Conservation (phyloP, 331 rosid species). For the Stylosanthes scabra region DNA sequence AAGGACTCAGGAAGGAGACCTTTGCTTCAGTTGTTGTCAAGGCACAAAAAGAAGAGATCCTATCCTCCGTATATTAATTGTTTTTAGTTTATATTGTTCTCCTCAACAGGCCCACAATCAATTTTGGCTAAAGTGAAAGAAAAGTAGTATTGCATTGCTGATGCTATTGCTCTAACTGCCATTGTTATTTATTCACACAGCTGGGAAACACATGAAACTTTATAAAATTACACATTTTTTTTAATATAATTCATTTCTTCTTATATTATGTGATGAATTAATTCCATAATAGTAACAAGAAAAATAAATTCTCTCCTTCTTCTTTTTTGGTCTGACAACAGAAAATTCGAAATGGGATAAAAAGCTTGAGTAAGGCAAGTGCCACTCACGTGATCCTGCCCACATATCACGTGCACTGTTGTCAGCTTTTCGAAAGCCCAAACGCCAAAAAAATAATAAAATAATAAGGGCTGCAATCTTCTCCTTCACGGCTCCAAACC, state of each 20-base stretch:
- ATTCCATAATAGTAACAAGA: too few relatives aligned
- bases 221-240: neutral
- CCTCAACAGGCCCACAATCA: slow-evolving; percentile 6
- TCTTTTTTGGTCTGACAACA: neutral
- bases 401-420: slow-evolving; percentile 39
- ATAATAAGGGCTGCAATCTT: neutral
- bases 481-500: neutral
- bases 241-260: neutral
- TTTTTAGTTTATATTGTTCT: too few relatives aligned
- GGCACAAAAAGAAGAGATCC: neutral
- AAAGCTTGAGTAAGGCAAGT: neutral
- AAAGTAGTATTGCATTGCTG: slow-evolving; percentile 4
- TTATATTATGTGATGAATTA: too few relatives aligned
- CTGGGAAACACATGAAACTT: neutral
- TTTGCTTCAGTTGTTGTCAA: slow-evolving; percentile 25
- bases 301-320: too few relatives aligned
- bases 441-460: neutral
- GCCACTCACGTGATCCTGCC: slow-evolving; percentile 22
- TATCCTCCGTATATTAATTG: neutral
- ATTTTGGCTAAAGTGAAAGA: slow-evolving; percentile 34
- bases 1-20: neutral
- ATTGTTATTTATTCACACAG: neutral
- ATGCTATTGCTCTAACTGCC: neutral
- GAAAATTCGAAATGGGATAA: neutral
- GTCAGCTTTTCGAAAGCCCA: slow-evolving; percentile 21